Conservation (phyloP, 2,329 filamentous ascomycete species). For the Venturia carpophila region DNA sequence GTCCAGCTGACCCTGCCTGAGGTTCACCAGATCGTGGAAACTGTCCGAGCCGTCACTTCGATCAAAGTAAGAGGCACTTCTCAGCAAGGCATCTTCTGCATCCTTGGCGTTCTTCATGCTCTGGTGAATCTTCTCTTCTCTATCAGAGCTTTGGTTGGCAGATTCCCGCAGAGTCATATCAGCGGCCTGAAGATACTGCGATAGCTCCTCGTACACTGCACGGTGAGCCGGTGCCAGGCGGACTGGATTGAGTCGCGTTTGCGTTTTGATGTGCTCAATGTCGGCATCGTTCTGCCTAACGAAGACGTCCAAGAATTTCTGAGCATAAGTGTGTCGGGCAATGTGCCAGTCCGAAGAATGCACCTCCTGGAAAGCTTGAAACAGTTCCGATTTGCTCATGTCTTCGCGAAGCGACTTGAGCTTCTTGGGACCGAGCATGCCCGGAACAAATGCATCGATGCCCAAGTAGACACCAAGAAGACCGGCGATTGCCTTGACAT, state of each 20-base stretch:
- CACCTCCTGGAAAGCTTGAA: conserved; percentile 44
- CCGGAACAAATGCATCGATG: conserved; percentile 37
- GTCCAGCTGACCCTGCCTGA: not conserved
- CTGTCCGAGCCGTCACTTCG: not conserved
- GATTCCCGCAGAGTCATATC: not conserved
- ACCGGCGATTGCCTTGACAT: conserved; percentile 51
- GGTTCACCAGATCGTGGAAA: not conserved
- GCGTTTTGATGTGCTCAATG: conserved; percentile 32
- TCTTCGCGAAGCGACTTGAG: conserved; percentile 37
- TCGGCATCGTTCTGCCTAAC: conserved; percentile 34
- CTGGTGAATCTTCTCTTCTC: conserved; percentile 6
- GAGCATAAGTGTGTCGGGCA: conserved; percentile 44
- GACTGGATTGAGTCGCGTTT: conserved; percentile 37
- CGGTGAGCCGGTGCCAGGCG: conserved; percentile 39
- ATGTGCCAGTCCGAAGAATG: conserved; percentile 47
- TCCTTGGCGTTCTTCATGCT: not conserved
- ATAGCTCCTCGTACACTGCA: conserved; percentile 35
- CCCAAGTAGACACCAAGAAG: conserved; percentile 51
- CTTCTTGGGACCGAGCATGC: conserved; percentile 39
- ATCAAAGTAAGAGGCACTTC: not conserved
- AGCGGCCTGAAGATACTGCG: not conserved
- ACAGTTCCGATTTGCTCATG: conserved; percentile 46
- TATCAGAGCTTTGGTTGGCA: not conserved
- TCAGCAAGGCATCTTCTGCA: not conserved
- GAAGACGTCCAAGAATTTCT: conserved; percentile 48